Conservation (phyloP, 2,329 filamentous ascomycete genomes). For the Paraphaeosphaeria minitans region DNA sequence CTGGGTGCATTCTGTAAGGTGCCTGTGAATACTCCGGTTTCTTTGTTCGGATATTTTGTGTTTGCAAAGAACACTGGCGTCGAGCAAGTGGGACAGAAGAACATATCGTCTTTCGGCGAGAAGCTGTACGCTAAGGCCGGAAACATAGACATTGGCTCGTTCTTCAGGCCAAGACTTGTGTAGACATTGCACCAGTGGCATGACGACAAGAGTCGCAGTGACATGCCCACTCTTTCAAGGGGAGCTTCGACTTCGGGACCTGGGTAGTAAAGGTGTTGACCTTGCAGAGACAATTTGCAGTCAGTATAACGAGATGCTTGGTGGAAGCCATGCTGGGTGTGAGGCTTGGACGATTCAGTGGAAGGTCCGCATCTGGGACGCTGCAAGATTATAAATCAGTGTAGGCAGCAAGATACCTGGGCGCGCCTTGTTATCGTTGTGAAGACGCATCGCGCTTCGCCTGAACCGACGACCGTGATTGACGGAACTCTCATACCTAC, state of each 20-base stretch:
- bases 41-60: constrained; percentile 16
- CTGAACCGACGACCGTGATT: neutral
- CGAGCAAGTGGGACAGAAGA: constrained; percentile 55
- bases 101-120: constrained; percentile 37
- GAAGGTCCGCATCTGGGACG: neutral
- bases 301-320: constrained; percentile 33
- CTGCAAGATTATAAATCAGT: neutral
- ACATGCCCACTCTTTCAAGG: constrained; percentile 51
- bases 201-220: constrained; percentile 60
- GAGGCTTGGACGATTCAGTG: neutral
- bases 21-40: constrained; percentile 49
- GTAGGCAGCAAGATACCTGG: neutral
- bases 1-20: constrained; percentile 38
- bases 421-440: neutral
- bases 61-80: constrained; percentile 52
- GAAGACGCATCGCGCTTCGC: constrained; percentile 4
- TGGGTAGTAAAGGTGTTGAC: constrained; percentile 47
- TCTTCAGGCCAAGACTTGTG: constrained; percentile 47
- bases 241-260: constrained; percentile 45
- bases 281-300: constrained; percentile 55
- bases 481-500: constrained; percentile 2
- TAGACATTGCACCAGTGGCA: constrained; percentile 52
- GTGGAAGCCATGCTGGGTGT: constrained; percentile 17
- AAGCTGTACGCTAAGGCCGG: constrained; percentile 48
- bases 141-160: constrained; percentile 32